phyloP scores from a whole-genome alignment of 495 filamentous ascomycete species.

The Elaphomyces granulatus region DNA sequence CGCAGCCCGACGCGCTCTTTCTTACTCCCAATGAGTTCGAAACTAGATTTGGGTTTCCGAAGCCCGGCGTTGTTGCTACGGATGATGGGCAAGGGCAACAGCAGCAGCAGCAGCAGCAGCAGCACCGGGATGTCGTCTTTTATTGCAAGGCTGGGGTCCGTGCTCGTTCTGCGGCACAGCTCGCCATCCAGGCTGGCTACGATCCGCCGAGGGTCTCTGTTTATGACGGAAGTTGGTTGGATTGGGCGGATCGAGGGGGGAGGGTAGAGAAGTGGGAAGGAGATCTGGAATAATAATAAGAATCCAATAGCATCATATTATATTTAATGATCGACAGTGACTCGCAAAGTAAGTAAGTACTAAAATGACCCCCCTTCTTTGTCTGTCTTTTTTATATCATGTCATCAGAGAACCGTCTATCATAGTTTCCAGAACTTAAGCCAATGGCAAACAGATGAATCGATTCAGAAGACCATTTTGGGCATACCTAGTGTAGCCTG shows the following conservation, averaged over 20 bases:
- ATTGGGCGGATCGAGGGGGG: constrained; percentile 64
- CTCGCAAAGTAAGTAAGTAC: background rate
- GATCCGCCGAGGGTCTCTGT: constrained; percentile 54
- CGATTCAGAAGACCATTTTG: background rate
- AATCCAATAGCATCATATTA: background rate
- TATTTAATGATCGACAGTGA: background rate
- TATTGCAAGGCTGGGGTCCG: constrained; percentile 90
- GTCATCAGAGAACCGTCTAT: constrained; percentile 1
- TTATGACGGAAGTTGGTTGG: constrained; percentile 80
- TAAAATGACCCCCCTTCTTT: background rate
- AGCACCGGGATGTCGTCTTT: constrained; percentile 61
- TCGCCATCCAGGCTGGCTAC: constrained; percentile 69
- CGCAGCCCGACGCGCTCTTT: constrained; percentile 62
- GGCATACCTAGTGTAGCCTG: too few species aligned
- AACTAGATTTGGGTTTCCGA: constrained; percentile 32
- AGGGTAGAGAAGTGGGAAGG: constrained; percentile 39
- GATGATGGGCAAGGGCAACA: constrained; percentile 18
- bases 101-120: too few species aligned
- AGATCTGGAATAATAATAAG: background rate
- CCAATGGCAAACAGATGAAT: constrained; percentile 1
- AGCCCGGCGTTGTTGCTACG: constrained; percentile 17
- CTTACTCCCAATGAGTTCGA: constrained; percentile 62
- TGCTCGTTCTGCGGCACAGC: constrained; percentile 59
- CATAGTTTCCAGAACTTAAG: background rate
- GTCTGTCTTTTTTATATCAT: background rate